phyloP scores from a whole-genome alignment of 345 rosid species.

The Corchorus capsularis region DNA sequence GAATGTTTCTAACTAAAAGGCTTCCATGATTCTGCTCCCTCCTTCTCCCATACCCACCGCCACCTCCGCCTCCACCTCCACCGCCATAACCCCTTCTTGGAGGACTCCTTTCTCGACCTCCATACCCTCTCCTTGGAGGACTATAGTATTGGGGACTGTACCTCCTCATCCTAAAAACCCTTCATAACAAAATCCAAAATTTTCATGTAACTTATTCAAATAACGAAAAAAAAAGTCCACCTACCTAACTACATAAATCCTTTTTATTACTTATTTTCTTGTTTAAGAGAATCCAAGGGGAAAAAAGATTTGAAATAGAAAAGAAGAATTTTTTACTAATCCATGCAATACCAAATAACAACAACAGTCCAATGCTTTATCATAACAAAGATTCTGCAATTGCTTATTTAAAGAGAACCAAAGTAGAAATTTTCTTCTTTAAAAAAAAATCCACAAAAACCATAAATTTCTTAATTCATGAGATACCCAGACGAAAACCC shows the following conservation, averaged over 20 bases:
- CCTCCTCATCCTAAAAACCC: conserved; percentile 66
- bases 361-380: background rate
- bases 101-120: conserved; percentile 76
- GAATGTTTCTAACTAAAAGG: conserved; percentile 89
- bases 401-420: background rate
- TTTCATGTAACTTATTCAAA: background rate
- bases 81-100: conserved; percentile 65
- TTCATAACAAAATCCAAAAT: conserved; percentile 10
- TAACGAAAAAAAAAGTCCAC: background rate
- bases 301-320: background rate
- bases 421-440: background rate
- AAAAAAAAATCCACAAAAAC: background rate
- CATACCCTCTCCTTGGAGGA: conserved; percentile 94
- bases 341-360: background rate
- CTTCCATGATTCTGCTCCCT: conserved; percentile 75
- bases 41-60: conserved; percentile 79
- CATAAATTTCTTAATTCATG: background rate
- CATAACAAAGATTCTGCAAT: background rate
- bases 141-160: conserved; percentile 79
- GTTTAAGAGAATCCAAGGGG: background rate
- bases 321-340: background rate
- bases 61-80: conserved; percentile 46
- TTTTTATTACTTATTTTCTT: background rate
- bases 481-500: background rate
- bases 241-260: background rate